phyloP scores from a whole-genome alignment of 2,329 filamentous ascomycete genomes.

The Pseudopithomyces chartarum region DNA sequence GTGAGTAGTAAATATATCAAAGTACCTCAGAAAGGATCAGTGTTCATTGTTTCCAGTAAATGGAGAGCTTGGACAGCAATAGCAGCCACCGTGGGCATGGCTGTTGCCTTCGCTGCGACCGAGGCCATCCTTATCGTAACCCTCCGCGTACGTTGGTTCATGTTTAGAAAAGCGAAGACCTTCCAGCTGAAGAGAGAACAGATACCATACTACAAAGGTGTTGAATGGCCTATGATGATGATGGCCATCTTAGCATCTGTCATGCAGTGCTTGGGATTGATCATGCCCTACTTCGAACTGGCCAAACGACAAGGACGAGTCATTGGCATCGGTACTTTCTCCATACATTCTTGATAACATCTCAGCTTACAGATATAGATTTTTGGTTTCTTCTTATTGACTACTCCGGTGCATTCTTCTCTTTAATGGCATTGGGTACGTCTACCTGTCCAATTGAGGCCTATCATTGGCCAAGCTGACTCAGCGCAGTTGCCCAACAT shows the following conservation, averaged over 20 bases:
- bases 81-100: conserved; percentile 47
- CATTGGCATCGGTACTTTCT: conserved; percentile 60
- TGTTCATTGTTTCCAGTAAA: conserved; percentile 39
- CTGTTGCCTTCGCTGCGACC: conserved; percentile 56
- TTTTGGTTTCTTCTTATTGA: conserved; percentile 66
- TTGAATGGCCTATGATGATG: conserved; percentile 59
- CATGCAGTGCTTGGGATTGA: conserved; percentile 60
- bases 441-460: neutral
- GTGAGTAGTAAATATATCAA: conserved; percentile 29
- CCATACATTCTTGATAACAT: neutral
- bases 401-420: conserved; percentile 66
- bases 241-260: conserved; percentile 64
- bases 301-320: conserved; percentile 66
- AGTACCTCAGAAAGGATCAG: neutral
- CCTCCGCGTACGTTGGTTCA: conserved; percentile 49
- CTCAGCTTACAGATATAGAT: conserved; percentile 38
- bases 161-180: neutral
- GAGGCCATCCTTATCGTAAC: conserved; percentile 63
- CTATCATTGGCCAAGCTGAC: conserved; percentile 3
- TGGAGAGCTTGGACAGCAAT: conserved; percentile 56
- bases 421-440: conserved; percentile 64
- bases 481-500: conserved; percentile 60
- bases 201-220: conserved; percentile 60
- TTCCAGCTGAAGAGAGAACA: conserved; percentile 28
- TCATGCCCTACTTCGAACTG: conserved; percentile 66